Conservation (phyloP, 116 monocot species). For the Dioscorea cayenensis region DNA sequence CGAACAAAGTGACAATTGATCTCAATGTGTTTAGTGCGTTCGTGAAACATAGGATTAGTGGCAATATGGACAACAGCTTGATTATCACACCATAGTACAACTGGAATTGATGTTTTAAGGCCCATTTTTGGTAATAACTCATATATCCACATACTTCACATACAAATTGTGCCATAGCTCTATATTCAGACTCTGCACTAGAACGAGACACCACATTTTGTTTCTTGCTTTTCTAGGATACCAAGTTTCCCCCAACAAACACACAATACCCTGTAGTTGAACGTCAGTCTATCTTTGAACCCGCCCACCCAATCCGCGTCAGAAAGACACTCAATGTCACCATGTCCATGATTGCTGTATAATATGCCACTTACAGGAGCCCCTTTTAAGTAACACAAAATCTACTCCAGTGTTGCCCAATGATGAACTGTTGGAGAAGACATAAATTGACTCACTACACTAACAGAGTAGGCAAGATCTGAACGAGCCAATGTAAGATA, state of each 20-base stretch:
- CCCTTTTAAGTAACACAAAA: neutral
- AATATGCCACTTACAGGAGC: neutral
- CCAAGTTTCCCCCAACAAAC: neutral
- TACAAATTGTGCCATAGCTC: neutral
- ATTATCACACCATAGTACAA: neutral
- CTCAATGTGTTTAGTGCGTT: slow-evolving; percentile 1
- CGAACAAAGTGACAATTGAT: neutral
- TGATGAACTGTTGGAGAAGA: neutral
- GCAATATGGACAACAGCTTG: neutral
- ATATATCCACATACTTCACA: neutral
- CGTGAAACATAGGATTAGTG: neutral
- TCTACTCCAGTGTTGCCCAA: too few relatives aligned
- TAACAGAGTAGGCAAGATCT: neutral
- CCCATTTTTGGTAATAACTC: neutral
- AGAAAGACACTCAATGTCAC: neutral
- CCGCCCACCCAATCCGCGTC: slow-evolving; percentile 1
- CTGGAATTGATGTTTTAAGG: neutral
- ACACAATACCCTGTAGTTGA: neutral
- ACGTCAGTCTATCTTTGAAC: neutral
- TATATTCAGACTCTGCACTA: neutral
- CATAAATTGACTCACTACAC: neutral
- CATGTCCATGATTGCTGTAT: neutral
- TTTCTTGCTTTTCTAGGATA: neutral
- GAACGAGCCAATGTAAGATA: neutral
- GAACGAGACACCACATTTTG: neutral